Percentiles rank a stretch among this genome's conserved stretches.
Conservation (phyloP, 2,329 filamentous ascomycete species). For the Botrytis medusae region DNA sequence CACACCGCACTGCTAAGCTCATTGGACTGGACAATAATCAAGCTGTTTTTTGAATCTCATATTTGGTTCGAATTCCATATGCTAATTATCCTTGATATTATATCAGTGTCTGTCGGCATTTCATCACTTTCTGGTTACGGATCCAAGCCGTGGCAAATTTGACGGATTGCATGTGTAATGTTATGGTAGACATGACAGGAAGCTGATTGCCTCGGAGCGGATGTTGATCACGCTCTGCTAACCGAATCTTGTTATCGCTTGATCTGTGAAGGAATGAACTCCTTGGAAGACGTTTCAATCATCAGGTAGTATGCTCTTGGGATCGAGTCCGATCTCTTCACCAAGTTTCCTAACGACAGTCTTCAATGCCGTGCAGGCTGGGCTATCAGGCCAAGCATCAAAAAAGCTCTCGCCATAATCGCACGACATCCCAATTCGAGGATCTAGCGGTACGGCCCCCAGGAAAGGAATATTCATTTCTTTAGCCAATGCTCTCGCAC, state of each 20-base stretch:
- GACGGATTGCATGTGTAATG: background rate
- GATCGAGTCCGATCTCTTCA: slow-evolving; percentile 55
- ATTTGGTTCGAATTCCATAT: background rate
- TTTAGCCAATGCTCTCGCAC: slow-evolving; percentile 73
- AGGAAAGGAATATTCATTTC: slow-evolving; percentile 89
- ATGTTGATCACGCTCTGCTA: background rate
- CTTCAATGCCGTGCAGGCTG: slow-evolving; percentile 79
- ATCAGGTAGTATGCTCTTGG: slow-evolving; percentile 13
- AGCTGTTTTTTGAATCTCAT: background rate
- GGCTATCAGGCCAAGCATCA: slow-evolving; percentile 89
- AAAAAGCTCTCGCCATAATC: slow-evolving; percentile 98
- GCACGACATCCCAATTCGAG: slow-evolving; percentile 91
- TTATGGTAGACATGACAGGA: background rate
- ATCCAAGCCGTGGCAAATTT: background rate
- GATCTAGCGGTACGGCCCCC: slow-evolving; percentile 86
- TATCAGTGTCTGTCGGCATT: background rate
- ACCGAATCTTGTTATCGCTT: background rate
- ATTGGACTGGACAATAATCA: background rate
- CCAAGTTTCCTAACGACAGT: slow-evolving; percentile 75
- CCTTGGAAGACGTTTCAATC: slow-evolving; percentile 11
- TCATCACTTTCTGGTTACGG: background rate
- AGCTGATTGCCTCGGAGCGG: background rate
- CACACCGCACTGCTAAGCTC: background rate
- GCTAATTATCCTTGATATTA: background rate
- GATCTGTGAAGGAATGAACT: background rate